Evolutionary conservation across 345 rosid species (phyloP).

Genomic region (Eucalyptus urophylla): DNA sequence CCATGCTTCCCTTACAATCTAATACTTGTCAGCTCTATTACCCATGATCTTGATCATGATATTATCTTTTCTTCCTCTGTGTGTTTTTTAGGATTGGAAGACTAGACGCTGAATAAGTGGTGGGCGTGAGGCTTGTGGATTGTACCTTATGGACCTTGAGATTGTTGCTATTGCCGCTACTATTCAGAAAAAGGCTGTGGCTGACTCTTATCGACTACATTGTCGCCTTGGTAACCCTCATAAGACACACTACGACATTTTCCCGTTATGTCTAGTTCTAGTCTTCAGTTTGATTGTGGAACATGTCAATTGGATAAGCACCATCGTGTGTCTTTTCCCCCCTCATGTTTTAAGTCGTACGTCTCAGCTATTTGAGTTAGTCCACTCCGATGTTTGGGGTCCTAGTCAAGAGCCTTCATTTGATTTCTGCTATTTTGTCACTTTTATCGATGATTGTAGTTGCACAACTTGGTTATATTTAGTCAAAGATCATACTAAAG

Average conservation of each 20-base stretch:
- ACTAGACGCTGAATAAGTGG: not conserved
- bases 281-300: not conserved
- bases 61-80: not conserved
- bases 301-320: not conserved
- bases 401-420: not conserved
- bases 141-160: not conserved
- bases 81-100: not conserved
- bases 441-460: not conserved
- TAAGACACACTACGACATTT: not conserved
- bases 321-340: not conserved
- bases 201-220: not conserved
- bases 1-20: too few relatives aligned
- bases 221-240: not conserved
- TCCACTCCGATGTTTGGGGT: not conserved
- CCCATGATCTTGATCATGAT: not conserved
- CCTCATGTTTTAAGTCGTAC: not conserved
- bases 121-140: not conserved
- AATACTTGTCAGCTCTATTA: too few relatives aligned
- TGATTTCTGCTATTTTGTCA: not conserved
- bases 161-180: not conserved
- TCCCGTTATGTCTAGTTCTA: not conserved
- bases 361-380: not conserved
- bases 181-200: too few relatives aligned
- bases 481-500: not conserved
- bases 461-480: not conserved